These are phyloP conservation scores for Pinus albicaulis DNA, from an alignment of 75 land plant genomes.

Conservation along the genomic window DNA sequence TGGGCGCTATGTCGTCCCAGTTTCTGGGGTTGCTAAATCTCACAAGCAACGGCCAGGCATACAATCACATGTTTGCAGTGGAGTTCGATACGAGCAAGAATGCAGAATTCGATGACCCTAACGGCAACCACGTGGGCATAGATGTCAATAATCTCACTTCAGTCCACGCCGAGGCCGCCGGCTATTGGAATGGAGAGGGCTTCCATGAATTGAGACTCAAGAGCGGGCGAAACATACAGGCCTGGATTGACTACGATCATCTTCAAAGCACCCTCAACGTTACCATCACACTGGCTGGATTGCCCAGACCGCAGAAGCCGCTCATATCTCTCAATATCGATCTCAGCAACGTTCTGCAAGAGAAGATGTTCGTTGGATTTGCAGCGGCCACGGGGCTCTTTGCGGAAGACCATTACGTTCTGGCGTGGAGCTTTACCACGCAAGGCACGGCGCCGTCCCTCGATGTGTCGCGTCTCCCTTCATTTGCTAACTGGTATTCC, in stretches of 20 bases:
- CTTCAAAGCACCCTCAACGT: no score
- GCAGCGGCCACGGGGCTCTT: constrained; percentile 18
- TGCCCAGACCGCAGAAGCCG: constrained; percentile 20
- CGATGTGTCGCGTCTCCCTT: no score
- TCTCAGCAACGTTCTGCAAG: constrained; percentile 41
- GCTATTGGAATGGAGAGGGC: constrained; percentile 30
- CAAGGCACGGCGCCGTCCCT: constrained; percentile 5
- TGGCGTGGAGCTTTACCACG: constrained; percentile 55
- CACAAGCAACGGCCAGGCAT: constrained; percentile 28
- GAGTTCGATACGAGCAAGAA: constrained; percentile 65
- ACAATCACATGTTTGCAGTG: constrained; percentile 50
- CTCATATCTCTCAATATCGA: constrained; percentile 38
- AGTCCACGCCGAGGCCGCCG: constrained; percentile 20
- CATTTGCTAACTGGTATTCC: no score
- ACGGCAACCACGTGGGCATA: constrained; percentile 66
- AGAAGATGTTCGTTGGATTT: constrained; percentile 80
- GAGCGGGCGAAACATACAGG: constrained; percentile 29
- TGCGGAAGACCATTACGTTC: constrained; percentile 42
- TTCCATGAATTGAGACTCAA: no score
- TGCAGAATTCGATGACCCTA: constrained; percentile 42
- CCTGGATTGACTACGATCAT: constrained; percentile 38
- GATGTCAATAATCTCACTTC: constrained; percentile 55
- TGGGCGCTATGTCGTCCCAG: no score
- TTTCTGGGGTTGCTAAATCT: neutral
- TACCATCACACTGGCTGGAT: neutral